A percentile compares a stretch with the other conserved stretches of the same genome.
Evolutionary conservation across 768 basidiomycete species (phyloP).

Genomic region (Trametopsis cervina): DNA sequence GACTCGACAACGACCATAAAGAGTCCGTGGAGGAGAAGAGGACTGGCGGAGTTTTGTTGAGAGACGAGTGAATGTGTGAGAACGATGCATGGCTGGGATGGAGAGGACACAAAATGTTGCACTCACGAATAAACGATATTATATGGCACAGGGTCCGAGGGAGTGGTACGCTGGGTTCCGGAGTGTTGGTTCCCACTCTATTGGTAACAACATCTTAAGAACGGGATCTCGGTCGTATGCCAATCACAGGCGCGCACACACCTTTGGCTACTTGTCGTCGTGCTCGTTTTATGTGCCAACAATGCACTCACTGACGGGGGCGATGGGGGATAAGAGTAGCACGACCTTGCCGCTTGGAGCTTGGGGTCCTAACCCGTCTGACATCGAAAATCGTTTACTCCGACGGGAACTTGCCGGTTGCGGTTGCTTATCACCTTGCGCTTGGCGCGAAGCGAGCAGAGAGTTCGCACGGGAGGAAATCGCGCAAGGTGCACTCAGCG

Average conservation of each 20-base stretch:
- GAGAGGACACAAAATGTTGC: conserved; percentile 11
- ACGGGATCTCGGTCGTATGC: too few species aligned
- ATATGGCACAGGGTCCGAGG: conserved; percentile 22
- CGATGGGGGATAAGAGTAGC: neutral
- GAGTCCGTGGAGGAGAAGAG: neutral
- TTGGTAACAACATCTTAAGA: neutral
- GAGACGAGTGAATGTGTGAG: conserved; percentile 15
- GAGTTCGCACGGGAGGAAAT: too few species aligned
- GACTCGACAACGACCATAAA: conserved; percentile 12
- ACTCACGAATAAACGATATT: conserved; percentile 26
- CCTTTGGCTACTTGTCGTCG: neutral
- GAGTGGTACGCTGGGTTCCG: conserved; percentile 19
- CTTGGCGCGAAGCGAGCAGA: too few species aligned
- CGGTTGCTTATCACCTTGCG: too few species aligned
- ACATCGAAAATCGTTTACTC: too few species aligned
- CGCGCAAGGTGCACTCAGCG: too few species aligned
- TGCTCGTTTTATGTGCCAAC: neutral
- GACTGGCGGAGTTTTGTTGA: neutral
- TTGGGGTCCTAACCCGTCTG: too few species aligned
- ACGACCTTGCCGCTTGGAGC: neutral
- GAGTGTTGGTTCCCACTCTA: conserved; percentile 12
- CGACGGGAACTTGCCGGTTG: too few species aligned
- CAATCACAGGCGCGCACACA: neutral
- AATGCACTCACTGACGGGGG: neutral
- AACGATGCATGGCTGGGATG: conserved; percentile 23